These are phyloP conservation scores for Pseudodiploospora longispora DNA, from an alignment of 2,329 filamentous ascomycete genomes.

Conservation along the genomic window DNA sequence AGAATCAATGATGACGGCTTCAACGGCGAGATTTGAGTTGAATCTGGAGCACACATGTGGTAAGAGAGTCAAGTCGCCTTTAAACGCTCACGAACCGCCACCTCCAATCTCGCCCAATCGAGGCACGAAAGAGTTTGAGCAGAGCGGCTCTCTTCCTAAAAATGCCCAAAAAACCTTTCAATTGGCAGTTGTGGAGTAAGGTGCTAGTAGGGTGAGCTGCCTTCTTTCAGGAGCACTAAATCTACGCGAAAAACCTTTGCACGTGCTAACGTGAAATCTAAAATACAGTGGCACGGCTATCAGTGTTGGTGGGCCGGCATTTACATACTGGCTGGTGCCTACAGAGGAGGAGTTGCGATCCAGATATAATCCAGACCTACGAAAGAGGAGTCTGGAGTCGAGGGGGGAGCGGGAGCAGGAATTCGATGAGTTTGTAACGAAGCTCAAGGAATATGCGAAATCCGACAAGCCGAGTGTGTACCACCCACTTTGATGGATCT, in stretches of 20 bases:
- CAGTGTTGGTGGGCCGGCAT: slow-evolving; percentile 74
- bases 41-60: too few relatives aligned
- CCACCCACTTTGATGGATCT: neutral
- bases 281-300: slow-evolving; percentile 56
- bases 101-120: too few relatives aligned
- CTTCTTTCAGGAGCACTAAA: slow-evolving; percentile 12
- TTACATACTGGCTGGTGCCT: slow-evolving; percentile 73
- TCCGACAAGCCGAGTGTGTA: slow-evolving; percentile 81
- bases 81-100: too few relatives aligned
- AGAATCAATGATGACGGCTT: too few relatives aligned
- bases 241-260: slow-evolving; percentile 6
- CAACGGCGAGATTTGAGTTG: too few relatives aligned
- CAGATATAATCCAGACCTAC: slow-evolving; percentile 90
- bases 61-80: too few relatives aligned
- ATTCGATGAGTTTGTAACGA: slow-evolving; percentile 78
- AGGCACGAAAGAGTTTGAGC: too few relatives aligned
- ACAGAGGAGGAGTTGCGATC: slow-evolving; percentile 88
- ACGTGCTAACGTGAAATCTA: slow-evolving; percentile 7
- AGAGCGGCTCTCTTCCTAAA: neutral
- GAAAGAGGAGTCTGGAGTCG: slow-evolving; percentile 75
- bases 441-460: slow-evolving; percentile 82
- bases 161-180: slow-evolving; percentile 38
- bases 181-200: slow-evolving; percentile 56
- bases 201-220: slow-evolving; percentile 58
- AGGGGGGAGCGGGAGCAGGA: slow-evolving; percentile 70